Evolutionary conservation across 768 basidiomycete species (phyloP), one percentile per base, ranked within the genome.

Genomic region (Tylopilus balloui): DNA sequence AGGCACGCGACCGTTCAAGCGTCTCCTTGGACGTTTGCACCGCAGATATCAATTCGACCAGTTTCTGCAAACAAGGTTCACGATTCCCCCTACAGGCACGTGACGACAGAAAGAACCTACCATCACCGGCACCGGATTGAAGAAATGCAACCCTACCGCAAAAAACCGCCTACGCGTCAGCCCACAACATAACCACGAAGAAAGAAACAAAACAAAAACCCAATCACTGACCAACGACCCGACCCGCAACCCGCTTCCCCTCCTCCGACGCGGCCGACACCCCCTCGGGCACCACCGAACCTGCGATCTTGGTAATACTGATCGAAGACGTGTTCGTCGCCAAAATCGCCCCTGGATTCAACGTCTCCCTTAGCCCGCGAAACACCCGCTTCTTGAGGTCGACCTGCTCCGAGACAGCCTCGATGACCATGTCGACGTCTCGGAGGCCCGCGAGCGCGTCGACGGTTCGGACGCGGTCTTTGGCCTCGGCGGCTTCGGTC

Each of bases 121-220:
- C 93, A 96, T 96, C 27, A 95, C 88, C 3, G 94, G 94, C 4
- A 96, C 94, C 4, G 94, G 94, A 61, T 97, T 95, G 73, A 96
- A 95, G 74, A 93, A 96, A 65, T 95, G 92, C 35, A 95, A 72
- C 12, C 85, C 90, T 92, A 45, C 38, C 27, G 8, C 24, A 25
- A 4, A 7, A 14, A 10, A 13, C 41, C 44, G 25, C n/a, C n/a
- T n/a, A n/a, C 24, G 24, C 50, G 36, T 48, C 29, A 47, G 24
- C 34, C 3, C 40, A 31, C 28, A 13, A 17, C 32, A 34, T 11
- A 41, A 32, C 2, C 23, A 3, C 1, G 0, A n/a, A n/a, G n/a
- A n/a, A n/a, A n/a, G n/a, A n/a, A n/a, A n/a, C n/a, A n/a, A n/a
- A n/a, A 13, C 15, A 25, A n/a, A 15, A 3, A 6, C 15, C 2